Conservation (phyloP, 2,329 filamentous ascomycete species). For the Ophiostoma sp. region DNA sequence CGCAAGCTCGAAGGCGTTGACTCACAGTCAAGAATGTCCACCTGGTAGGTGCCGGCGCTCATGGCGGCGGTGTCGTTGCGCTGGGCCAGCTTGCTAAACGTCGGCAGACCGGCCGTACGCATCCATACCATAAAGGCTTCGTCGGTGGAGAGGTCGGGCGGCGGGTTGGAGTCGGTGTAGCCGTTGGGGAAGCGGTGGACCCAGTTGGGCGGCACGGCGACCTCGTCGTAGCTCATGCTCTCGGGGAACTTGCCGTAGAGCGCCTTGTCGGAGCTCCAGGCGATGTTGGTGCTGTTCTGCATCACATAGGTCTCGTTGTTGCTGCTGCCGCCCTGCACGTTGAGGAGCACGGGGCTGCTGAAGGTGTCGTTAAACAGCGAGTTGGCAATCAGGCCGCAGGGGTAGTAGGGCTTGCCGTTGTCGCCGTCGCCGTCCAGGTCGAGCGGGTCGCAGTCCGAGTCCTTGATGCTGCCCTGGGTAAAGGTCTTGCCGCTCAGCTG, state of each 20-base stretch:
- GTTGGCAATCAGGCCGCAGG: conserved; percentile 93
- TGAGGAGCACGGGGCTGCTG: conserved; percentile 56
- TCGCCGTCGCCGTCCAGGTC: conserved; percentile 44
- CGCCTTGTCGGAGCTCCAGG: conserved; percentile 77
- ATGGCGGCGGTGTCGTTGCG: conserved; percentile 70
- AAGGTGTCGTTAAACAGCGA: conserved; percentile 96
- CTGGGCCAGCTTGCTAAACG: conserved; percentile 88
- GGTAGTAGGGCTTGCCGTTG: conserved; percentile 72
- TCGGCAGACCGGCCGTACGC: conserved; percentile 88
- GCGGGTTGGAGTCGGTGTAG: conserved; percentile 59
- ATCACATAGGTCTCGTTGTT: conserved; percentile 61
- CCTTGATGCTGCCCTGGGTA: conserved; percentile 53
- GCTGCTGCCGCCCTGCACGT: conserved; percentile 39
- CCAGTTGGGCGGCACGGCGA: conserved; percentile 88
- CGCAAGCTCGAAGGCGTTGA: conserved; percentile 26
- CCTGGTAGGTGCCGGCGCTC: conserved; percentile 64
- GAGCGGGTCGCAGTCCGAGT: conserved; percentile 71
- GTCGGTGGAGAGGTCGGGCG: conserved; percentile 67
- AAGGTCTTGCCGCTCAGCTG: conserved; percentile 71
- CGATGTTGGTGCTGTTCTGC: conserved; percentile 68
- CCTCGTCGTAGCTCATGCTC: conserved; percentile 57
- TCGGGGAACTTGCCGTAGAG: conserved; percentile 61
- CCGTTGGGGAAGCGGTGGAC: conserved; percentile 59
- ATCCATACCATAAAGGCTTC: conserved; percentile 98
- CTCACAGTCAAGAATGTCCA: conserved; percentile 76